Percentiles rank a stretch among this genome's conserved stretches.
Evolutionary conservation across 176 grass and related monocot genomes (phyloP).

Genomic region (Triticum timopheevii): DNA sequence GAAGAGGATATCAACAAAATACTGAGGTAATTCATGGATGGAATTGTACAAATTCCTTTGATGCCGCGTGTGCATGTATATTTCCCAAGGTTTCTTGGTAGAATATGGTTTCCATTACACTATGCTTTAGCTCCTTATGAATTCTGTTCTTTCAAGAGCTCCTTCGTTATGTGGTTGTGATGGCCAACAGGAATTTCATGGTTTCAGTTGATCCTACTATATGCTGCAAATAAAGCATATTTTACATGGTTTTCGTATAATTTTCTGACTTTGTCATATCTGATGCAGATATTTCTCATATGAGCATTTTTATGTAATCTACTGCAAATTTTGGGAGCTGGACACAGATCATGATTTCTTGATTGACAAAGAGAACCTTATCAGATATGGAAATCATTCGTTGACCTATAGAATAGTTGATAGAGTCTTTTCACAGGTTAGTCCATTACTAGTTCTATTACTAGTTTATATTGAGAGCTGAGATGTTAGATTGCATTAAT

Average conservation of each 20-base stretch:
- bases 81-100: neutral
- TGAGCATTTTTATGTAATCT: constrained; percentile 99
- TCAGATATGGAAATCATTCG: constrained; percentile 98
- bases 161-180: constrained; percentile 1
- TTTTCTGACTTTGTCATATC: constrained; percentile 19
- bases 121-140: constrained; percentile 1
- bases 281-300: constrained; percentile 95
- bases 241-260: neutral
- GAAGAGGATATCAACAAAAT: constrained; percentile 99
- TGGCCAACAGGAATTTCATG: neutral
- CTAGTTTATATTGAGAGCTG: constrained; percentile 11
- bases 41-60: neutral
- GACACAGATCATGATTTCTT: constrained; percentile 99
- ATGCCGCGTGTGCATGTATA: neutral
- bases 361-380: constrained; percentile 99
- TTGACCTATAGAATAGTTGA: constrained; percentile 99
- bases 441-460: constrained; percentile 19
- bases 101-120: neutral
- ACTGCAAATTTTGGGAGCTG: constrained; percentile 99
- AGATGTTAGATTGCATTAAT: constrained; percentile 10
- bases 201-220: neutral
- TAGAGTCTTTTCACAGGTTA: constrained; percentile 95
- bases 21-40: constrained; percentile 67
- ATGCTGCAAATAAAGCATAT: neutral
- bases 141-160: constrained; percentile 4